These are phyloP conservation scores for Sanghuangporus weigelae DNA, from an alignment of 1,284 basidiomycete species.

Conservation along the genomic window DNA sequence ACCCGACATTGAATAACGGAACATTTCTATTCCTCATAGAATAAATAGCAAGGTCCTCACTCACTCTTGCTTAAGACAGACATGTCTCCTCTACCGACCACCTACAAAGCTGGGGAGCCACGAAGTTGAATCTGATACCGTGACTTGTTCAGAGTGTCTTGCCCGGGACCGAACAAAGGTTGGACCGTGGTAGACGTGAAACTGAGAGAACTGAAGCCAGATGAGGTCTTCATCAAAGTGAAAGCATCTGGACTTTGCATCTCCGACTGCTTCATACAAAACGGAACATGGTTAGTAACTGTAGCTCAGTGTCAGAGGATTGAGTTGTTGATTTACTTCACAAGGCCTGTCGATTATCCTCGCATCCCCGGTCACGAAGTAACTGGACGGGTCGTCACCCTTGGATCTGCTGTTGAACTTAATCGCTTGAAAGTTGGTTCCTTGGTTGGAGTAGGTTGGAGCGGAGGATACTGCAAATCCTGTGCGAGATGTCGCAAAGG, in stretches of 20 bases:
- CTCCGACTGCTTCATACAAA: conserved; percentile 25
- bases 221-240: conserved; percentile 24
- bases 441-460: conserved; percentile 23
- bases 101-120: neutral
- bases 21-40: neutral
- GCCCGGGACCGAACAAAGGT: conserved; percentile 13
- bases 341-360: conserved; percentile 18
- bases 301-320: neutral
- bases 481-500: conserved; percentile 21
- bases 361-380: conserved; percentile 23
- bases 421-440: conserved; percentile 17
- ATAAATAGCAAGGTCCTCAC: neutral
- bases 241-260: conserved; percentile 24
- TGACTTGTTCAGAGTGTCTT: neutral
- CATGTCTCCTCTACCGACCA: neutral
- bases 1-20: neutral
- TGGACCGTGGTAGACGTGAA: conserved; percentile 13
- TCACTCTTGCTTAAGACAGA: neutral
- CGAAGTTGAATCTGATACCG: neutral
- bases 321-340: neutral
- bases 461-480: conserved; percentile 21
- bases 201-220: conserved; percentile 17
- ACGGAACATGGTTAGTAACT: conserved; percentile 20
- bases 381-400: conserved; percentile 20
- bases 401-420: conserved; percentile 16